Base-by-base conservation (phyloP, 148 eudicot genomes). In the Rhododendron simsii region DNA sequence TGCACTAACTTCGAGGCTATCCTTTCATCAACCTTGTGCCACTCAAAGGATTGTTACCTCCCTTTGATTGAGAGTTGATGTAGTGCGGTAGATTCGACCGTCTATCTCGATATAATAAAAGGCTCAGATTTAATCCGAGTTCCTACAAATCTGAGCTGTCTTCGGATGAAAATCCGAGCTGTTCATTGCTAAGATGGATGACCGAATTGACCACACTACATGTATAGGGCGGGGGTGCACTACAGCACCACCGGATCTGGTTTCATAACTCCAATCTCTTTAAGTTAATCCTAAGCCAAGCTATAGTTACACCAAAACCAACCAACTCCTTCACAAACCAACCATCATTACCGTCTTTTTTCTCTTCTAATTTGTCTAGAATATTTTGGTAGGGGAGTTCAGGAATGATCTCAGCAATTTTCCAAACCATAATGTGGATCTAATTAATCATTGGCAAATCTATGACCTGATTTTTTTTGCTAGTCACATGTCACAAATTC, bases 271-370 rank as follows among this genome's bases (percentile, higher is more conserved):
- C 55, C 33, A 77, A 44, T 57, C 5, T 33, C 53, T 47, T 87
- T 74, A 76, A 80, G 89, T 87, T 87, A 39, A 81, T 84, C 73
- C 44, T 44, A 87, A 84, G 84, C 71, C 73, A 87, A 65, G 80
- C 57, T 50, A n/a, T 21, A 21, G 39, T 28, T 9, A 37, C 45
- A 26, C 78, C 63, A 50, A 78, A 76, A 55, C 78, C 80, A 84
- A 84, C 47, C 71, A 75, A 75, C 80, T 23, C 75, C 76, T 65
- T 39, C 48, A 37, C 28, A 41, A 83, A 61, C 39, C 77, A 12
- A 65, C 33, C 48, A 63, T 61, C 69, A 18, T 83, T 30, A 71
- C 13, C 15, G 9, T 3, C 4, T 13, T 69, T 28, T 28, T 71
- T 33, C 15, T 5, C 41, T 30, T 14, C 7, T 33, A 14, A 71